Evolutionary conservation across 2,329 filamentous ascomycete species (phyloP), one percentile per base, ranked within the genome.

Genomic region (Ophiostoma himal-ulmi): DNA sequence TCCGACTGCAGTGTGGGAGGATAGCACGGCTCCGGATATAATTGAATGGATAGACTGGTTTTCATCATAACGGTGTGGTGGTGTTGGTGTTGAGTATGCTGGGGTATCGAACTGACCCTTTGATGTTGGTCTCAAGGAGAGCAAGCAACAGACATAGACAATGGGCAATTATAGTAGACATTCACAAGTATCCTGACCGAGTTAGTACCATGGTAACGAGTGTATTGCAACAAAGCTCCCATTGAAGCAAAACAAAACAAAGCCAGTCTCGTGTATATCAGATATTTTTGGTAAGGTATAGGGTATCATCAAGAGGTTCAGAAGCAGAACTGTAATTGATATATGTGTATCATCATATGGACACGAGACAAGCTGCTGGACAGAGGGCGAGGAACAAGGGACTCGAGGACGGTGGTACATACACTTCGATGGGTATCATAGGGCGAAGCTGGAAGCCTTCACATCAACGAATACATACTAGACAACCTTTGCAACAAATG

Each of bases 41-140:
- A 87, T 89, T 85, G 88, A 91, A 91, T 91, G 88, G 88, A 91
- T 90, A 89, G 88, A 88, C 88, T 88, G 78, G 84, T 83, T 57
- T 81, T 87, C 85, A 87, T 87, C 85, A 86, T 80, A 74, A 77
- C 73, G 69, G 57, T 62, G 72, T 41, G 39, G 65, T 67, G 65
- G 39, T 67, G 65, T 14, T 6, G n/a, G 52, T 57, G n/a, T n/a
- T n/a, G 10, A 20, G 62, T 39, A 39, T 22, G 20, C 3, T 36
- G 20, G 36, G 5, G 39, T 41, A 34, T 44, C 37, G 13, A 54
- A 69, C 60, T 69, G 39, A 71, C 62, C 62, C 62, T 39, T 34
- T 37, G 57, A 26, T 34, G 36, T 6, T 62, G n/a, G 22, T 54
- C 26, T 60, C n/a, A 22, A 48, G 41, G 20, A 62, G 34, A 72